Evolutionary conservation across 2,329 filamentous ascomycete species (phyloP), one percentile per base, ranked within the genome.

Genomic region (Aspergillus amoenus): DNA sequence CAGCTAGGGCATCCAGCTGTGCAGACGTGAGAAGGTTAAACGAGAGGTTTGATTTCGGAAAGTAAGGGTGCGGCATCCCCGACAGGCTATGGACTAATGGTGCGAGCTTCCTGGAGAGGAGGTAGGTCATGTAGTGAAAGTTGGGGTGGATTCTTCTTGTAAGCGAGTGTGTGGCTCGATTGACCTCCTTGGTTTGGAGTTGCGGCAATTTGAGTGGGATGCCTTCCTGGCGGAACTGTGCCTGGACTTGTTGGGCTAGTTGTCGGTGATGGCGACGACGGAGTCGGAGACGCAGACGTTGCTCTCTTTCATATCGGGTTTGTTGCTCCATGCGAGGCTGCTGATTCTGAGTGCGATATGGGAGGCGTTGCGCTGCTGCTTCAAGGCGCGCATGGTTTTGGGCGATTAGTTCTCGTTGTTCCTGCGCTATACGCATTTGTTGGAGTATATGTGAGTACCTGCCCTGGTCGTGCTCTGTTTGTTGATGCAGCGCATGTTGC

Each of bases 1-100:
- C 56, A 11, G 76, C 76, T 1, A 79, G 70, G n/a, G 65, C 59
- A 54, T 79, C 76, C 3, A 78, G 69, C 59, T 78, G 73, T 1
- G 58, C 41, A 11, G 69, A 65, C 1, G 76, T 77, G 30, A 79
- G 70, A 7, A 79, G 68, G 54, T 78, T 71, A 61, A 72, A 79
- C 18, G 73, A 64, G 0, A 79, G 64, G 3, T 78, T 48, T 0
- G 63, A 72, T 2, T 15, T 49, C 0, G 77, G 77, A 58, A 78
- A 79, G 4, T 66, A 57, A 0, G 75, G 75, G 60, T 78, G 74
- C 1, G 64, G 41, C 13, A 62, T 63, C 39, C 73, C 76, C 0
- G 70, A 76, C 2, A 66, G 68, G 55, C 71, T 66, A 17, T 70
- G 72, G 53, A 77, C 65, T 21, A 79, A 68, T 1, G 75, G 74